Conservation (phyloP, 208 protist genomes). For the Crithidia thermophila region DNA sequence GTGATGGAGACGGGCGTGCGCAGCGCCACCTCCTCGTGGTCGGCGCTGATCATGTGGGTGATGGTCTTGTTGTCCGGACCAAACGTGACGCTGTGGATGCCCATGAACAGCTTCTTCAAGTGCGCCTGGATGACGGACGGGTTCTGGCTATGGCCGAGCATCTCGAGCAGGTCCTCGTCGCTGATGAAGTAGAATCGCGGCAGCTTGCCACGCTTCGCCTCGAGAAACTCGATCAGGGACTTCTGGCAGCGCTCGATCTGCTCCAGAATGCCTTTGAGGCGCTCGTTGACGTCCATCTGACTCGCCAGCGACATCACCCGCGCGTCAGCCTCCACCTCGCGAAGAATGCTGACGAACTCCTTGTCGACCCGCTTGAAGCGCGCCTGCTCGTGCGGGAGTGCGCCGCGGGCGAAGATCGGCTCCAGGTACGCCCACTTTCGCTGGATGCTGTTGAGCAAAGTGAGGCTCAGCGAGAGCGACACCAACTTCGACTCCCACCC, state of each 20-base stretch:
- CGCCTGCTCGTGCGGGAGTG: conserved; percentile 95
- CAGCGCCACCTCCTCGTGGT: conserved; percentile 85
- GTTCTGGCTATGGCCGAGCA: conserved; percentile 95
- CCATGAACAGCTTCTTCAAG: conserved; percentile 96
- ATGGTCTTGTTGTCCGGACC: conserved; percentile 78
- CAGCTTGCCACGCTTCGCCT: conserved; percentile 95
- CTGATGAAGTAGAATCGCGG: conserved; percentile 99
- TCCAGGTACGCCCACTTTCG: conserved; percentile 98
- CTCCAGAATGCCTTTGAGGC: conserved; percentile 90
- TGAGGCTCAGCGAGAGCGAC: conserved; percentile 81
- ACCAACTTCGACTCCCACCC: conserved; percentile 93
- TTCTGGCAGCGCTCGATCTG: conserved; percentile 97
- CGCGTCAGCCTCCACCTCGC: conserved; percentile 84
- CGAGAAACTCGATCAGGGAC: conserved; percentile 97
- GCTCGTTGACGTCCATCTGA: conserved; percentile 86
- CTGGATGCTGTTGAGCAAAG: conserved; percentile 95
- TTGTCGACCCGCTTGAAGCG: conserved; percentile 97
- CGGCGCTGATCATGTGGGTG: conserved; percentile 91
- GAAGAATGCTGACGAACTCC: conserved; percentile 94
- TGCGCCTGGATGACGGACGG: conserved; percentile 92
- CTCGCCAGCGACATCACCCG: conserved; percentile 92
- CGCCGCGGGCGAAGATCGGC: conserved; percentile 97
- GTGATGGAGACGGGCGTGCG: conserved; percentile 77
- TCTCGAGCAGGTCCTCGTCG: conserved; percentile 99
- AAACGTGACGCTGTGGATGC: conserved; percentile 89